phyloP scores from a whole-genome alignment of 2,329 filamentous ascomycete genomes.

The Diaporthe helianthi region DNA sequence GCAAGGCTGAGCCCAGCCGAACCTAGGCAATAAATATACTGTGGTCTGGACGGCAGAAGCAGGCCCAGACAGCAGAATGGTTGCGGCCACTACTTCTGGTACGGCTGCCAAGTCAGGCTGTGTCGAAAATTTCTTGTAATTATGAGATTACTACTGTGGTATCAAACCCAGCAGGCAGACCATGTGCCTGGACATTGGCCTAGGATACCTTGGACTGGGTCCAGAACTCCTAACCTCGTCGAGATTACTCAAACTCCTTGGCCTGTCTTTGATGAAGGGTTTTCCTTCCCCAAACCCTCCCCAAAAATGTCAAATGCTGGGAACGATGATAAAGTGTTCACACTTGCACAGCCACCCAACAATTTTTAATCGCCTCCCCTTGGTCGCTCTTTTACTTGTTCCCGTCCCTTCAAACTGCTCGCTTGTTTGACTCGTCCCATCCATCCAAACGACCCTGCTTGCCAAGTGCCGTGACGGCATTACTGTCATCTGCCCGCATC shows the following conservation, averaged over 20 bases:
- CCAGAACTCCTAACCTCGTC: not conserved
- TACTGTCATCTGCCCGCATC: conserved; percentile 6
- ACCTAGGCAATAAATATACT: conserved; percentile 1
- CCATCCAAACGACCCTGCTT: not conserved
- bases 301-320: conserved; percentile 4
- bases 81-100: not conserved
- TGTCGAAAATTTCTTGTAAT: not conserved
- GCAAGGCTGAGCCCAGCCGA: conserved; percentile 21
- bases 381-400: not conserved
- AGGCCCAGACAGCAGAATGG: not conserved
- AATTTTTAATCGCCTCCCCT: no score
- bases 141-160: not conserved
- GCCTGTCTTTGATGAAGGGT: conserved; percentile 1
- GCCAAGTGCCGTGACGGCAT: conserved; percentile 16
- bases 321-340: not conserved
- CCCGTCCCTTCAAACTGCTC: conserved; percentile 11
- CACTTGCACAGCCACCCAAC: conserved; percentile 17
- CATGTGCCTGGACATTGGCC: not conserved
- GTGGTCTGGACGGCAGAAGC: not conserved
- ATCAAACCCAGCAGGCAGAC: conserved; percentile 8
- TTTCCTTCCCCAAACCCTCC: conserved; percentile 3
- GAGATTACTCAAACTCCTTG: conserved; percentile 24
- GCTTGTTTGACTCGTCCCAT: conserved; percentile 18
- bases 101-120: conserved; percentile 17
- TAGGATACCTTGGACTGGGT: conserved; percentile 9